phyloP scores from a whole-genome alignment of 2,329 filamentous ascomycete genomes.

The Colletotrichum tanaceti region DNA sequence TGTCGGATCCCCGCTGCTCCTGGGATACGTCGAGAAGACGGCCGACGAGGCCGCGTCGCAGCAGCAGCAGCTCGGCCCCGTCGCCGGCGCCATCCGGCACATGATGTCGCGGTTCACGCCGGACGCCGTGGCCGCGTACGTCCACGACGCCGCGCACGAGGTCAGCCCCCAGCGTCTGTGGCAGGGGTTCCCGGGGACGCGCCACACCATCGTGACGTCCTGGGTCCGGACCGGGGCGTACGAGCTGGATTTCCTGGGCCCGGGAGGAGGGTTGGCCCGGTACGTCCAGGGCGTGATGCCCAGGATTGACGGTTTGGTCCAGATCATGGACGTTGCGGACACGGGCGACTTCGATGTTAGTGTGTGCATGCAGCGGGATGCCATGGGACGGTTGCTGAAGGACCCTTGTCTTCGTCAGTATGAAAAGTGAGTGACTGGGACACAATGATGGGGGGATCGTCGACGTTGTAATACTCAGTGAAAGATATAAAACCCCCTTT shows the following conservation, averaged over 20 bases:
- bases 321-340: slow-evolving; percentile 52
- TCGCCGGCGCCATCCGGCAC: slow-evolving; percentile 50
- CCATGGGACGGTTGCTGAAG: slow-evolving; percentile 45
- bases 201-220: slow-evolving; percentile 57
- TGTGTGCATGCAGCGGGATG: slow-evolving; percentile 48
- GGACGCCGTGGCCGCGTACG: slow-evolving; percentile 51
- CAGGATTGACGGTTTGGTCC: slow-evolving; percentile 55
- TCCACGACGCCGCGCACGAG: slow-evolving; percentile 58
- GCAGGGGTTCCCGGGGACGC: slow-evolving; percentile 57
- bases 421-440: background rate
- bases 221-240: slow-evolving; percentile 55
- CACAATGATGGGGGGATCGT: too few relatives aligned
- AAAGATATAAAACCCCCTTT: too few relatives aligned
- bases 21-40: slow-evolving; percentile 49
- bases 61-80: slow-evolving; percentile 26
- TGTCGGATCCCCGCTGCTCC: slow-evolving; percentile 57
- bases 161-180: slow-evolving; percentile 59
- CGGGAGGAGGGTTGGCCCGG: slow-evolving; percentile 41
- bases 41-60: background rate
- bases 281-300: slow-evolving; percentile 59
- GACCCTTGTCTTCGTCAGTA: slow-evolving; percentile 43
- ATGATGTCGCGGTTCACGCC: slow-evolving; percentile 53
- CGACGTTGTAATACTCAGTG: too few relatives aligned
- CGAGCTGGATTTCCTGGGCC: slow-evolving; percentile 55
- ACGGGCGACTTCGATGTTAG: slow-evolving; percentile 51